These are phyloP conservation scores for Phialophora verrucosa DNA, from an alignment of 2,329 filamentous ascomycete genomes.

Conservation along the genomic window DNA sequence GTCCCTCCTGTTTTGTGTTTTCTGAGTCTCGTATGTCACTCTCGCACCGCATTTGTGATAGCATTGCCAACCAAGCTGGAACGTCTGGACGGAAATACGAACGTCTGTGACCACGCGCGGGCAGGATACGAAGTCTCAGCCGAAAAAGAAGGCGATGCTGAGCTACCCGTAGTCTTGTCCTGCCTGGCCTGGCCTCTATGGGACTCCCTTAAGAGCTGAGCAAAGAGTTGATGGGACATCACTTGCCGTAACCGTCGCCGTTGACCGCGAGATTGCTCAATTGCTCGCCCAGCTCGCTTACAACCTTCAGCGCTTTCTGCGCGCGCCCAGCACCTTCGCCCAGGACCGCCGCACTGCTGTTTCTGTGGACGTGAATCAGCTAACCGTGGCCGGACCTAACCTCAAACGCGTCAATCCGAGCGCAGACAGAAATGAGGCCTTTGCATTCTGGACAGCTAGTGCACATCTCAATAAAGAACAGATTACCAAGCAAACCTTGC, in stretches of 20 bases:
- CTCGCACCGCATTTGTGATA: slow-evolving; percentile 11
- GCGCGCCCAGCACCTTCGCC: neutral
- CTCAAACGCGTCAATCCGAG: neutral
- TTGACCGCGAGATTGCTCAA: neutral
- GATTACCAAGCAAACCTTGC: neutral
- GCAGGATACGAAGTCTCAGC: neutral
- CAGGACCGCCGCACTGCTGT: neutral
- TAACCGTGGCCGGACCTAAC: neutral
- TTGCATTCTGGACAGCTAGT: neutral
- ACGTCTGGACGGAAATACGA: neutral
- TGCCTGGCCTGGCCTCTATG: neutral
- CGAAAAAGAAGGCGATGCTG: neutral
- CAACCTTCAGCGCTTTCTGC: neutral
- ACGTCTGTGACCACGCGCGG: neutral
- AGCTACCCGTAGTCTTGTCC: neutral
- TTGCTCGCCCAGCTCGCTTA: slow-evolving; percentile 5
- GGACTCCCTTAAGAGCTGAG: neutral
- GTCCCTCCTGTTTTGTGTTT: neutral
- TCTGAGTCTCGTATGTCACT: neutral
- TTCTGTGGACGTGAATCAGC: neutral
- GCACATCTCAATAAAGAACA: neutral
- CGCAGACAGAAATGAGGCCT: too few species aligned
- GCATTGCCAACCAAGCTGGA: neutral
- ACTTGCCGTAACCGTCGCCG: neutral
- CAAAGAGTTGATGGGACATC: neutral